Evolutionary conservation across 2,329 filamentous ascomycete species (phyloP), one percentile per base, ranked within the genome.

Genomic region (Trichoderma arundinaceum): DNA sequence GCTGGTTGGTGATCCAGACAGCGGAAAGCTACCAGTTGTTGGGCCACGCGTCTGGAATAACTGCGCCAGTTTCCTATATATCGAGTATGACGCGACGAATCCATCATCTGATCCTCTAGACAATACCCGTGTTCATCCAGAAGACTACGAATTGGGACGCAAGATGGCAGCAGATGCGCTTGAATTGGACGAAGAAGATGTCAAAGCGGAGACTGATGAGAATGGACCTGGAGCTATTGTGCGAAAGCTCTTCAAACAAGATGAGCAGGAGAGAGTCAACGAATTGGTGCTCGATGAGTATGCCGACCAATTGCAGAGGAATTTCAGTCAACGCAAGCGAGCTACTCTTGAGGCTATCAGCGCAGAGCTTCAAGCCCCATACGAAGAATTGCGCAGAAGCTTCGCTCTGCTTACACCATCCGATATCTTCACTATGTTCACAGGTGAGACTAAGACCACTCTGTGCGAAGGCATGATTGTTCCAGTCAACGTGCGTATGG

Each of bases 161-260:
- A 99, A 99, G 80, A 98, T 99, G 90, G 95, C 95, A 19, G 95
- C 95, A 3, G 95, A 99, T 82, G 95, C 95, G 15, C 83, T 99
- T 54, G 94, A 97, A 75, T 84, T 99, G 70, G 95, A 99, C 72
- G 95, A 99, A 79, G 95, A 99, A 80, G 95, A 99, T 73, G 92
- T 99, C 75, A 96, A 97, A 78, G 92, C 91, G 1, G 94, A 98
- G 79, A 91, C 90, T 5, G 92, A 96, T 70, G 92, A 97, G 74
- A 92, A 93, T 69, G 95, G 95, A 0, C 84, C 91, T 0, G 93
- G 92, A 15, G 95, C 94, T 7, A 94, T 98, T 71, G 92, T 99
- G 63, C 90, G 94, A 68, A 96, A 94, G 77, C 87, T 99, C n/a
- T 92, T 99, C 76, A 92, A 92, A 74, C 93, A 98, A 65, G 92